These are phyloP conservation scores for Trichoderma sp. DNA, from an alignment of 2,329 filamentous ascomycete species.

Conservation along the genomic window DNA sequence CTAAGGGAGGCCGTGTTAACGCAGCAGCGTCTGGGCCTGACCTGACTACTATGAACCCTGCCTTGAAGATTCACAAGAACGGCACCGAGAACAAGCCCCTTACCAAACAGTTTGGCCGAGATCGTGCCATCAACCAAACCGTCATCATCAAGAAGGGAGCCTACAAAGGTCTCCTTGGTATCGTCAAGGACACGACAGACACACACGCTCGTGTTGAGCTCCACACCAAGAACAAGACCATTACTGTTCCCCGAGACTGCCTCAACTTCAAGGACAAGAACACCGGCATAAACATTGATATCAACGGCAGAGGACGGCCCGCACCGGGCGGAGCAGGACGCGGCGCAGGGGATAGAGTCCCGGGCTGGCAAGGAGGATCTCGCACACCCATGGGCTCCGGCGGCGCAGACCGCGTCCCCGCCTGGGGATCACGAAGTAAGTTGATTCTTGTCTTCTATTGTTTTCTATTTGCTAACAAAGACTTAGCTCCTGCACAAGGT, in stretches of 20 bases:
- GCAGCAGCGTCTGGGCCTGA: conserved; percentile 67
- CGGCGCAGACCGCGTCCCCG: conserved; percentile 70
- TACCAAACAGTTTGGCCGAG: conserved; percentile 74
- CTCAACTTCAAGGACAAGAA: conserved; percentile 84
- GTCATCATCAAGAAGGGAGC: conserved; percentile 84
- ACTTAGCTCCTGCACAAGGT: conserved; percentile 57
- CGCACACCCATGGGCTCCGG: conserved; percentile 66
- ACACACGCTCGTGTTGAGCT: conserved; percentile 85
- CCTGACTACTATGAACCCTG: conserved; percentile 89
- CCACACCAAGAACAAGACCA: conserved; percentile 90
- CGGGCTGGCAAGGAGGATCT: conserved; percentile 64
- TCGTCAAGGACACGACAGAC: conserved; percentile 93
- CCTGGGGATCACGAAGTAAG: conserved; percentile 73
- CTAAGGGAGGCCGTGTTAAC: conserved; percentile 82
- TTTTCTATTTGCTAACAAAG: conserved; percentile 29
- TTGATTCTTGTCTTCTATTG: conserved; percentile 27
- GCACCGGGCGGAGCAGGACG: conserved; percentile 47
- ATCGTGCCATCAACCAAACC: conserved; percentile 85
- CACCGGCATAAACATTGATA: conserved; percentile 77
- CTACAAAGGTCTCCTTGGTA: conserved; percentile 90
- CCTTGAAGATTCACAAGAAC: conserved; percentile 69
- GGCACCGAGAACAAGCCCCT: conserved; percentile 49
- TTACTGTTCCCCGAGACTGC: conserved; percentile 78
- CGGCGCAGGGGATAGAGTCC: conserved; percentile 48
- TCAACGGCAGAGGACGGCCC: conserved; percentile 50